Conservation (phyloP, 208 protist species). For the Acanthamoeba royreba region DNA sequence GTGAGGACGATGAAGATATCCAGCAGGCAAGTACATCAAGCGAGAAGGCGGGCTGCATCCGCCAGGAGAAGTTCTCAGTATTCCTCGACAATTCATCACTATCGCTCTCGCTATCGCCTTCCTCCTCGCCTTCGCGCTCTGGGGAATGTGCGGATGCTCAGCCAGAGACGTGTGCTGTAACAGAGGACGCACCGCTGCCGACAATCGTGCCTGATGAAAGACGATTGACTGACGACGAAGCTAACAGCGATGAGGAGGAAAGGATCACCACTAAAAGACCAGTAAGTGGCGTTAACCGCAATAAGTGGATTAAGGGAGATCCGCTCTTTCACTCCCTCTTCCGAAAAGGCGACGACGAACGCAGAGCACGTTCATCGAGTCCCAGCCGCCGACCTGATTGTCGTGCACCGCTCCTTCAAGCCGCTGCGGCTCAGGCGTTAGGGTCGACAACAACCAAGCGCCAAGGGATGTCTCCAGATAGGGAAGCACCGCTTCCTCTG, state of each 20-base stretch:
- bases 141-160: background rate
- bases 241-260: background rate
- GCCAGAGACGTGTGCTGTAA: no score
- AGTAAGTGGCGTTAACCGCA: background rate
- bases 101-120: background rate
- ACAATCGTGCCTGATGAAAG: background rate
- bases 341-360: background rate
- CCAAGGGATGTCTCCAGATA: background rate
- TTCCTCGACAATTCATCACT: background rate
- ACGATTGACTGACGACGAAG: background rate
- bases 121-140: background rate
- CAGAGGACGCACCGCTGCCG: no score
- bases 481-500: background rate
- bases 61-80: background rate
- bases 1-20: background rate
- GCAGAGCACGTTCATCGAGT: background rate
- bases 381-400: background rate
- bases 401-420: background rate
- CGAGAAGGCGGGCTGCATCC: no score
- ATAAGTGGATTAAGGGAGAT: background rate
- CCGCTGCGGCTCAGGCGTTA: background rate
- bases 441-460: background rate
- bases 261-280: background rate
- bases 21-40: background rate
- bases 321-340: slow-evolving; percentile 28